phyloP scores from a whole-genome alignment of 2,329 filamentous ascomycete species.

The Pezicula rhizophila region DNA sequence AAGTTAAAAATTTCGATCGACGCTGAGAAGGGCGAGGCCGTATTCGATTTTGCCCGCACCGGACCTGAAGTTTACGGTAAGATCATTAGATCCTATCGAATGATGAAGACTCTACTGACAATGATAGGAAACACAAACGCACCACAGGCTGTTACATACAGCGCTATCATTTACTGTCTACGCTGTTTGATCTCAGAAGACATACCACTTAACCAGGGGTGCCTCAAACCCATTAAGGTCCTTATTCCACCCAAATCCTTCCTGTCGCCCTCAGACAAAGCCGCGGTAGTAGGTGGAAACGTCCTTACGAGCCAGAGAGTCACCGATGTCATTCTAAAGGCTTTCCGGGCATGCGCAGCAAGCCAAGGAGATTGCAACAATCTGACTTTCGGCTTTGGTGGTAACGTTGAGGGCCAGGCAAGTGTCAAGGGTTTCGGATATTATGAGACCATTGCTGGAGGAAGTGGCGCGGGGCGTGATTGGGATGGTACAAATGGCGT shows the following conservation, averaged over 20 bases:
- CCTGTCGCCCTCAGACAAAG: slow-evolving; percentile 67
- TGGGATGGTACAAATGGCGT: slow-evolving; percentile 60
- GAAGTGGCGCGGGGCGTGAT: slow-evolving; percentile 63
- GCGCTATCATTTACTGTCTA: slow-evolving; percentile 80
- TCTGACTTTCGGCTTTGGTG: slow-evolving; percentile 76
- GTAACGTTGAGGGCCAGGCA: slow-evolving; percentile 51
- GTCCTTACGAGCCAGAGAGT: slow-evolving; percentile 75
- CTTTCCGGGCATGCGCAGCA: slow-evolving; percentile 74
- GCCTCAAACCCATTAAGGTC: slow-evolving; percentile 70
- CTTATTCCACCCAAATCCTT: slow-evolving; percentile 66
- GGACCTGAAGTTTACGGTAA: slow-evolving; percentile 70
- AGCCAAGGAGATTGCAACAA: slow-evolving; percentile 80
- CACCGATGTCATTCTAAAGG: slow-evolving; percentile 76
- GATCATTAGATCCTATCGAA: slow-evolving; percentile 9
- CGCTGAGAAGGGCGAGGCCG: slow-evolving; percentile 64
- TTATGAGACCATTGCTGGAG: slow-evolving; percentile 80
- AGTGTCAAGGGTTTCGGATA: slow-evolving; percentile 76
- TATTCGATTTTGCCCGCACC: slow-evolving; percentile 75
- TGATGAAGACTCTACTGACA: slow-evolving; percentile 3
- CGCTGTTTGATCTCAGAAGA: slow-evolving; percentile 74
- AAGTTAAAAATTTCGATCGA: slow-evolving; percentile 70
- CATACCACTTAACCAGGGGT: slow-evolving; percentile 83
- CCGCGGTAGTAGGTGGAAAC: slow-evolving; percentile 79
- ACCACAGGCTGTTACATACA: slow-evolving; percentile 75
- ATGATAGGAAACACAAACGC: slow-evolving; percentile 65